These are phyloP conservation scores for Nicotiana undulata DNA, from an alignment of 257 asterid genomes.

Conservation along the genomic window DNA sequence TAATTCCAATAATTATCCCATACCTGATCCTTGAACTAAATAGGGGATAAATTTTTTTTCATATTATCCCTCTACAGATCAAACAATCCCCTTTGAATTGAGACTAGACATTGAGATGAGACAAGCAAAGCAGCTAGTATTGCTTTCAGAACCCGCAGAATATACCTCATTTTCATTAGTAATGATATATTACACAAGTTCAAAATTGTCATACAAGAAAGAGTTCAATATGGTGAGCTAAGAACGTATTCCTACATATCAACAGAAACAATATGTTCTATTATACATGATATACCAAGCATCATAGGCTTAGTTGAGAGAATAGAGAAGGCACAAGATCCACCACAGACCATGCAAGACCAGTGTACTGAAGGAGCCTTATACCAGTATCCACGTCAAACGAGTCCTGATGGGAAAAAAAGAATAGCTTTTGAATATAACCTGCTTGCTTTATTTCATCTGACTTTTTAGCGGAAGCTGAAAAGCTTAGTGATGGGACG, in stretches of 20 bases:
- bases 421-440: slow-evolving; percentile 49
- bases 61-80: background rate
- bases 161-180: background rate
- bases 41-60: background rate
- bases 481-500: slow-evolving; percentile 44
- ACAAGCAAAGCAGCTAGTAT: background rate
- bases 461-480: slow-evolving; percentile 36
- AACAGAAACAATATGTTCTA: background rate
- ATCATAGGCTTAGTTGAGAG: slow-evolving; percentile 56
- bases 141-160: background rate
- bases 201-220: background rate
- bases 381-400: slow-evolving; percentile 92
- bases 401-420: slow-evolving; percentile 53
- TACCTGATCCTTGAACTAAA: background rate
- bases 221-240: background rate
- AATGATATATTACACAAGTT: background rate
- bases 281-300: slow-evolving; percentile 11
- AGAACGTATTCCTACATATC: slow-evolving; percentile 3
- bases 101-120: background rate
- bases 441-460: slow-evolving; percentile 56
- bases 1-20: background rate
- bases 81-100: background rate
- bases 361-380: slow-evolving; percentile 88
- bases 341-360: slow-evolving; percentile 94
- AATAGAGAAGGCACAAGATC: slow-evolving; percentile 89